Conservation (phyloP, 306 rosid genomes). For the Prunus fruticosa region DNA sequence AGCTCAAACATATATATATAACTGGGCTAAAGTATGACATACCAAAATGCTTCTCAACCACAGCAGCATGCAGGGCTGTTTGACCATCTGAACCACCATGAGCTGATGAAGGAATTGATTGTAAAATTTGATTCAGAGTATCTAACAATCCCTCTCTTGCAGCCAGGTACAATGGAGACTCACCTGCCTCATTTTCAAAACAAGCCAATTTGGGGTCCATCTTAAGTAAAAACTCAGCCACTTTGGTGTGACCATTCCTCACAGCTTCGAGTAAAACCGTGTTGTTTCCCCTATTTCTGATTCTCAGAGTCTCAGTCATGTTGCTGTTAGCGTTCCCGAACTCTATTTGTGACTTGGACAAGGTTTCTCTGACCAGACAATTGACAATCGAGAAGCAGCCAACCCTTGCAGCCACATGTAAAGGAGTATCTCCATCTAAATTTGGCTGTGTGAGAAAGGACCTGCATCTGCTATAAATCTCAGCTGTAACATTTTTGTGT, state of each 20-base stretch:
- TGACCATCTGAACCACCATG: conserved; percentile 2
- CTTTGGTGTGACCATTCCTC: neutral
- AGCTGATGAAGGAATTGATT: neutral
- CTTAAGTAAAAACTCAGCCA: neutral
- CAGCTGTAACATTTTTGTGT: neutral
- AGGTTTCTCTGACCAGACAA: neutral
- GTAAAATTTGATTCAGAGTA: neutral
- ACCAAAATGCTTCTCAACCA: conserved; percentile 2
- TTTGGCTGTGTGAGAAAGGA: neutral
- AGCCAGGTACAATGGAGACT: conserved; percentile 13
- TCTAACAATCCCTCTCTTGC: neutral
- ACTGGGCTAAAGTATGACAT: neutral
- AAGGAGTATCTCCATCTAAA: conserved; percentile 5
- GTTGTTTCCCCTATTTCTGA: neutral
- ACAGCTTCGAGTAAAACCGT: neutral
- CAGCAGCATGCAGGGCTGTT: conserved; percentile 14
- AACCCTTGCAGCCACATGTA: conserved; percentile 2
- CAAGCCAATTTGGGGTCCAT: neutral
- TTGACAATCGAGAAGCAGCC: neutral
- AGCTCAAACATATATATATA: no score
- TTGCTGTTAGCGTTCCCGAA: neutral
- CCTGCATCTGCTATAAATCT: neutral
- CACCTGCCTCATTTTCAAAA: neutral
- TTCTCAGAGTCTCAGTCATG: neutral
- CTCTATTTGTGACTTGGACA: neutral